Evolutionary conservation across 2,329 filamentous ascomycete genomes (phyloP), one percentile per base, ranked within the genome.

Genomic region (Thelonectria blattea): DNA sequence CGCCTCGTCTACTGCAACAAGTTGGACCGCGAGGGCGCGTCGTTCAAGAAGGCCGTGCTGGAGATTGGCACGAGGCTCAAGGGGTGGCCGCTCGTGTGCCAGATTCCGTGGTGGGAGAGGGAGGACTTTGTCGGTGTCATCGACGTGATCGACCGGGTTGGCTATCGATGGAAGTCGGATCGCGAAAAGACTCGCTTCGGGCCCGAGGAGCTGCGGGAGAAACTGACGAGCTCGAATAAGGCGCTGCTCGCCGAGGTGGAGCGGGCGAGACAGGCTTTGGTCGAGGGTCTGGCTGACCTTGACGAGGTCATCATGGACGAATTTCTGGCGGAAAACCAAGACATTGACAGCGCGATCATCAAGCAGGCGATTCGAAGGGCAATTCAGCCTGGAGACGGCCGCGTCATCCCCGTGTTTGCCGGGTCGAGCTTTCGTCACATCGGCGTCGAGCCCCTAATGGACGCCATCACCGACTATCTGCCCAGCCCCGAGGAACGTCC

Each of bases 391-490:
- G 86, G 88, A 1, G 84, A 89, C 10, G 92, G 91, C 52, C 81
- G 79, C n/a, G 81, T 96, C 17, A 90, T 95, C 45, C 94, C 94
- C 1, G 85, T 97, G 0, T 96, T 97, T 75, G 92, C 92, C 1
- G 94, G 94, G 2, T 93, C 94, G 5, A 97, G 93, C 74, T 93
- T 98, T 76, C 88, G 91, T 43, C 97, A 98, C 66, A 92, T 98
- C 63, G 95, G 95, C 8, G 93, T 98, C 4, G 92, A 97, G 74
- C 92, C 93, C 27, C 81, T 99, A 20, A 84, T 98, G 54, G 93
- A 98, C 74, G 92, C 92, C 39, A 88, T 98, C 12, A 87, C 92
- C 9, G 91, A 97, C 71, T 89, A 97, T 47, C 82, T 98, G 2
- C 95, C 95, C 0, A 91, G 88, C 65, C 95, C 95, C 0, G 78